A percentile compares a stretch with the other conserved stretches of the same genome.
Conservation (phyloP, 768 basidiomycete species). For the Mycena pura region DNA sequence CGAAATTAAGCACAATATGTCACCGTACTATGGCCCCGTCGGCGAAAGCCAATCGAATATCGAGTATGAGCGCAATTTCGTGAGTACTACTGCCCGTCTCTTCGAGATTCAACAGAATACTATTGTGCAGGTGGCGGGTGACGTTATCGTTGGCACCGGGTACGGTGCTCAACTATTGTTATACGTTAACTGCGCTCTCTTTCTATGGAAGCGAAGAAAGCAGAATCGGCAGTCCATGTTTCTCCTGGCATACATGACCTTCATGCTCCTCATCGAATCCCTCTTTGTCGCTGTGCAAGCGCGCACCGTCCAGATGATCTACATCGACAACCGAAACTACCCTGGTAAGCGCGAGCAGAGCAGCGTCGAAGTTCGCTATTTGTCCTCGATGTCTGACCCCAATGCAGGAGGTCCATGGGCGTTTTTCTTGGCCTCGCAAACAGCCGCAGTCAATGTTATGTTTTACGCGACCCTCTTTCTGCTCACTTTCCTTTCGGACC, state of each 20-base stretch:
- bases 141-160: conserved; percentile 47
- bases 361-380: not conserved
- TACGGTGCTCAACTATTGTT: conserved; percentile 51
- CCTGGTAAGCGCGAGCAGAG: conserved; percentile 35
- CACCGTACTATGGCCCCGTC: too few species aligned
- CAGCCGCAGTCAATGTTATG: conserved; percentile 49
- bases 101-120: not conserved
- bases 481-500: conserved; percentile 49
- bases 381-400: not conserved
- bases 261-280: conserved; percentile 45
- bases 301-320: conserved; percentile 47
- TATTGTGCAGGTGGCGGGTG: conserved; percentile 44
- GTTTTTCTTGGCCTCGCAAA: conserved; percentile 50
- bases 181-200: conserved; percentile 42
- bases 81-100: conserved; percentile 7
- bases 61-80: conserved; percentile 42
- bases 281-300: conserved; percentile 47
- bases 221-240: conserved; percentile 36
- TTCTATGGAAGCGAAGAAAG: conserved; percentile 45
- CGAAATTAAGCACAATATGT: too few species aligned
- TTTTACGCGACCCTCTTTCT: conserved; percentile 51
- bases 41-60: too few species aligned
- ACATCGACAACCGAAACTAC: conserved; percentile 49
- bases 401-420: conserved; percentile 46
- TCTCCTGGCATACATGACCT: conserved; percentile 46